Evolutionary conservation across 306 rosid species (phyloP), one percentile per base, ranked within the genome.

Genomic region (Mimosa bimucronata): DNA sequence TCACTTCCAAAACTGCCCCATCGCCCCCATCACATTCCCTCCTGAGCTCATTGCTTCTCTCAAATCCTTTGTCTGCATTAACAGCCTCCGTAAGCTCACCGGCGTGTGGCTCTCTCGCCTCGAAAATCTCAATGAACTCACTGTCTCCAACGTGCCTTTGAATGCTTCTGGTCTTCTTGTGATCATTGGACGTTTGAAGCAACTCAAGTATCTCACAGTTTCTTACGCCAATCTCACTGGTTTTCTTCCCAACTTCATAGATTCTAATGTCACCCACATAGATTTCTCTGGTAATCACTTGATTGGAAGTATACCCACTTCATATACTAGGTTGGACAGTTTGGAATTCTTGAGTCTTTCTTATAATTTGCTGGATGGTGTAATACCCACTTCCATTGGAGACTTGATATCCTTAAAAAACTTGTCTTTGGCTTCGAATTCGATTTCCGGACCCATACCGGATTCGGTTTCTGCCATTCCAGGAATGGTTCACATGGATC

Each of bases 221-320:
- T 94, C 98, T n/a, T 81, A 77, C 16, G 83, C 97, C 9, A 92
- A 92, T 42, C 94, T 94, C 76, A 79, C 93, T 0, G 97, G 97
- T 5, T 74, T 0, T 42, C 70, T 94, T 28, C 97, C 98, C 0
- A 85, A 45, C 46, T 84, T 76, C 85, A 29, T 88, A 58, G 88
- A 76, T 71, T 85, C 86, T 29, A 92, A 90, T 76, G 87, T 94
- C 11, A 88, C 93, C 83, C 89, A 83, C 73, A 62, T 92, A 38
- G 98, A 94, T 85, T 82, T 94, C 38, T 92, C 98, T 0, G 86
- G 86, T 1, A 92, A 94, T 64, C 77, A 68, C 34, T 94, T 94
- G 29, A 72, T 42, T 26, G 98, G 98, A 52, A 89, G 58, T 53
- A 87, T 94, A 75, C 92, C 98, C 78, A 28, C 84, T 44, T 87